phyloP scores from a whole-genome alignment of 2,329 filamentous ascomycete genomes.

The Paecilomyces variotii region DNA sequence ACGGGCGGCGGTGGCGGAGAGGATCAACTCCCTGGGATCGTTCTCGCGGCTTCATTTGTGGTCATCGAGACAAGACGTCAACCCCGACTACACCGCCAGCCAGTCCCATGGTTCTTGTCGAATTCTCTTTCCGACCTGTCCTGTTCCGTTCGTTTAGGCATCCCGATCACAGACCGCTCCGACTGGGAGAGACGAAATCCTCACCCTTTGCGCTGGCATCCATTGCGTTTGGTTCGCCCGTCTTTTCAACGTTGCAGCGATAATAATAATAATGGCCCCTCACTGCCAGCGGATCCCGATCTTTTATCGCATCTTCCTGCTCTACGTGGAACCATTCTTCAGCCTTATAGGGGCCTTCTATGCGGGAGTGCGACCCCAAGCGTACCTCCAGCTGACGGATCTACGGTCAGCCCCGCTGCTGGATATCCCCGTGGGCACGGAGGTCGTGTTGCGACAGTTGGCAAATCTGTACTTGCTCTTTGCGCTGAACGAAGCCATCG shows the following conservation, averaged over 20 bases:
- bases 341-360: constrained; percentile 47
- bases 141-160: not conserved
- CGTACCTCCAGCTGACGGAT: constrained; percentile 60
- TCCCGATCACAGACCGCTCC: not conserved
- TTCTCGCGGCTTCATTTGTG: not conserved
- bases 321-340: constrained; percentile 58
- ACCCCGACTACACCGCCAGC: not conserved
- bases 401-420: constrained; percentile 41
- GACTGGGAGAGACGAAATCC: not conserved
- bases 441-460: constrained; percentile 64
- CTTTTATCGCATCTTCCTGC: constrained; percentile 60
- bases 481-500: constrained; percentile 66
- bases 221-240: not conserved
- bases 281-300: not conserved
- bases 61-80: not conserved
- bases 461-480: constrained; percentile 73
- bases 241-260: not conserved
- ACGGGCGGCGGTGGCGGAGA: not conserved
- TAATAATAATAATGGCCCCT: not conserved
- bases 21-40: not conserved
- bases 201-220: not conserved
- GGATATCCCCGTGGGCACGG: constrained; percentile 50
- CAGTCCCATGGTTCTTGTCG: not conserved
- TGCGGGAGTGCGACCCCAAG: constrained; percentile 42
- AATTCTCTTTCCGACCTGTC: not conserved